Evolutionary conservation across 192 early-diverging fungal species (phyloP).

Genomic region (Dissophora ornata): DNA sequence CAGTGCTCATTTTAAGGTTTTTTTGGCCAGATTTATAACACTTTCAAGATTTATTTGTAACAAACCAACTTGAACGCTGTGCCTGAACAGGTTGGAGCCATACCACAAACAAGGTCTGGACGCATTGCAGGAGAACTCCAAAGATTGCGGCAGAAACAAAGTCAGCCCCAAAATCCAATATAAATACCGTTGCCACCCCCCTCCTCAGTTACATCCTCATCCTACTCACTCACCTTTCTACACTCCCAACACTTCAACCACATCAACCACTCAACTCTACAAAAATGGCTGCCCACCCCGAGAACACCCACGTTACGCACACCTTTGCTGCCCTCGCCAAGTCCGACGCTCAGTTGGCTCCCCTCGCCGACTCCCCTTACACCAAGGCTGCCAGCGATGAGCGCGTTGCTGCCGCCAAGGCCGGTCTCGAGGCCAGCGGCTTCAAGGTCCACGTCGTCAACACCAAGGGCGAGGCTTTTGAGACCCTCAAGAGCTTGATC

Average conservation of each 20-base stretch:
- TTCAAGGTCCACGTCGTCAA: slow-evolving; percentile 46
- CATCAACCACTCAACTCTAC: neutral
- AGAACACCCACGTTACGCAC: slow-evolving; percentile 43
- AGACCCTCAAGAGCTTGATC: slow-evolving; percentile 51
- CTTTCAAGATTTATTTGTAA: no score
- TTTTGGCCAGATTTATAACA: no score
- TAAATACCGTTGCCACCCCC: neutral
- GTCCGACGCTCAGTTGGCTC: slow-evolving; percentile 39
- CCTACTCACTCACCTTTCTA: neutral
- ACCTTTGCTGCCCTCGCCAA: slow-evolving; percentile 39
- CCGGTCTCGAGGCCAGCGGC: slow-evolving; percentile 43
- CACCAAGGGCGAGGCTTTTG: slow-evolving; percentile 36
- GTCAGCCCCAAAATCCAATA: neutral
- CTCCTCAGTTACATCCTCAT: neutral
- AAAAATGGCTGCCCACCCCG: slow-evolving; percentile 39
- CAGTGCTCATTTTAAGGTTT: no score
- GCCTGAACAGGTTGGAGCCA: no score
- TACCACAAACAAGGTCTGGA: no score
- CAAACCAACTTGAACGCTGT: no score
- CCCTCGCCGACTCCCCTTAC: slow-evolving; percentile 20
- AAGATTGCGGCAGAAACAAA: no score
- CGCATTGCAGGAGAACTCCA: no score
- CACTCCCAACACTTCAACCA: neutral
- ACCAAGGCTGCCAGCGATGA: slow-evolving; percentile 31
- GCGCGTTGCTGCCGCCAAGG: slow-evolving; percentile 37